Evolutionary conservation across 805 yeast genomes (phyloP).

Genomic region (Priceomyces medius): DNA sequence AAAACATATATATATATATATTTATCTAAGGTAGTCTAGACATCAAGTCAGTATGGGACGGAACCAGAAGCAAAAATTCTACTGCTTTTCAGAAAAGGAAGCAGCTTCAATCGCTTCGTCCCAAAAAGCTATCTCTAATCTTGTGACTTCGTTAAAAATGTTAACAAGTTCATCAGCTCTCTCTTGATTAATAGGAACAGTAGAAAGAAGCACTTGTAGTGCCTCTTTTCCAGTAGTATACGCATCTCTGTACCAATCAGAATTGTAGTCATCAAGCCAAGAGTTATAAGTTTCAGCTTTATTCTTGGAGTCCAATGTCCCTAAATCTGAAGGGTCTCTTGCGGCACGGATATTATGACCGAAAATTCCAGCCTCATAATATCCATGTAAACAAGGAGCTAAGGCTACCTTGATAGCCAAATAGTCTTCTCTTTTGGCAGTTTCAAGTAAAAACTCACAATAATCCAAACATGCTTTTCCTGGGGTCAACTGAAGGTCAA

Average conservation of each 20-base stretch:
- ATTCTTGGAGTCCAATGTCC: conserved; percentile 17
- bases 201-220: conserved; percentile 43
- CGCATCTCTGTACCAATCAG: conserved; percentile 58
- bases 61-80: no score
- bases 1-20: no score
- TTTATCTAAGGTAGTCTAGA: no score
- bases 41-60: no score
- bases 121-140: conserved; percentile 71
- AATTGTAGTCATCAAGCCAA: conserved; percentile 65
- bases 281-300: conserved; percentile 34
- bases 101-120: conserved; percentile 35
- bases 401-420: conserved; percentile 64
- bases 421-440: conserved; percentile 57
- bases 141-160: conserved; percentile 59
- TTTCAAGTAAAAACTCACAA: conserved; percentile 55
- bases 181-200: conserved; percentile 35
- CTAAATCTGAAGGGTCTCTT: conserved; percentile 16
- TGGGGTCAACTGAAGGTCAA: conserved; percentile 47
- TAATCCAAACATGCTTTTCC: conserved; percentile 60
- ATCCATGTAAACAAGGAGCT: conserved; percentile 77
- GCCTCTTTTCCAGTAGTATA: conserved; percentile 48
- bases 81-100: neutral
- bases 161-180: conserved; percentile 52
- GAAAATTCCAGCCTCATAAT: conserved; percentile 52
- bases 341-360: conserved; percentile 21